Conservation (phyloP, 2,329 filamentous ascomycete species). For the Ceratocystis ficicola region DNA sequence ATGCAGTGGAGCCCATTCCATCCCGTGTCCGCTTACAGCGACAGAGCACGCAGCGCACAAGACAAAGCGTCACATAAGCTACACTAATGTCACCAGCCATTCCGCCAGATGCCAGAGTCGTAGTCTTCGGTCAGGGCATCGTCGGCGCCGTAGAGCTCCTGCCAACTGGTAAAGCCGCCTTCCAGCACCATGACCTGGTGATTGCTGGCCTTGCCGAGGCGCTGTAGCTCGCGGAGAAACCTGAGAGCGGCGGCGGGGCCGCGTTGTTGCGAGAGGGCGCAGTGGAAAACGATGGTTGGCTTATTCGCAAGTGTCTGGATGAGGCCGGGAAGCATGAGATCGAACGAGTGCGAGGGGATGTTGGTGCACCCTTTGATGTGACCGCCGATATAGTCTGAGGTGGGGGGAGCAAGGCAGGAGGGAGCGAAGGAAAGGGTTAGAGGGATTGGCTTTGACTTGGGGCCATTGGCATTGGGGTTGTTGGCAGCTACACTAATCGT, state of each 20-base stretch:
- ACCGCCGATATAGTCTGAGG: slow-evolving; percentile 74
- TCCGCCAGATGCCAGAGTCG: slow-evolving; percentile 65
- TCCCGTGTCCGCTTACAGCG: too few relatives aligned
- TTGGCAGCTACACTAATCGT: too few relatives aligned
- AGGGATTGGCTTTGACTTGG: not conserved
- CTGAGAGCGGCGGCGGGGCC: slow-evolving; percentile 72
- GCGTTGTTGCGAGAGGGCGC: slow-evolving; percentile 78
- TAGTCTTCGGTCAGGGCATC: slow-evolving; percentile 72
- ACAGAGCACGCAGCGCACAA: too few relatives aligned
- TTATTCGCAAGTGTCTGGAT: slow-evolving; percentile 63
- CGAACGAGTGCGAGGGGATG: slow-evolving; percentile 60
- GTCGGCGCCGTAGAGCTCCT: slow-evolving; percentile 70
- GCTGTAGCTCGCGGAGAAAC: slow-evolving; percentile 46
- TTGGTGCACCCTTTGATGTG: slow-evolving; percentile 72
- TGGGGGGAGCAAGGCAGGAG: not conserved
- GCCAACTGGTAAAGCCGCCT: slow-evolving; percentile 78
- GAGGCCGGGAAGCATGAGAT: slow-evolving; percentile 69
- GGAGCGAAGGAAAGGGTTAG: not conserved
- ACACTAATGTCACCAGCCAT: slow-evolving; percentile 2
- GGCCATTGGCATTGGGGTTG: too few relatives aligned
- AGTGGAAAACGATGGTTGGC: slow-evolving; percentile 86
- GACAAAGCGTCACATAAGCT: not conserved
- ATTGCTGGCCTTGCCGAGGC: slow-evolving; percentile 20
- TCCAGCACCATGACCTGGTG: slow-evolving; percentile 77
- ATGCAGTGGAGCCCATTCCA: too few relatives aligned